phyloP scores from a whole-genome alignment of 257 asterid species.

The Lycium ferocissimum region DNA sequence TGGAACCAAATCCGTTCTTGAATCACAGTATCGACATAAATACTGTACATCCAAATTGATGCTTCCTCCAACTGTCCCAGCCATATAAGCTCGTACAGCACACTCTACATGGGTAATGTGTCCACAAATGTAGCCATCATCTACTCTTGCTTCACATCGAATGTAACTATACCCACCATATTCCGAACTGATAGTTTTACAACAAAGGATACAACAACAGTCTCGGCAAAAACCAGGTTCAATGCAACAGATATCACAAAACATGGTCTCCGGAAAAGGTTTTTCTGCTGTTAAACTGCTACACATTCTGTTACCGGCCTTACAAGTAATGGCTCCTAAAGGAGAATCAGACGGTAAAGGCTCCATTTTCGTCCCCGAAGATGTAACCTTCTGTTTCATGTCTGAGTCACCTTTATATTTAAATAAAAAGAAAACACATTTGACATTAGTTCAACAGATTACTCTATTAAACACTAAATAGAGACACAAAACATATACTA shows the following conservation, averaged over 20 bases:
- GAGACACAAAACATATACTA: neutral
- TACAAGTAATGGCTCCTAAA: slow-evolving; percentile 45
- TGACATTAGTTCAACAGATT: neutral
- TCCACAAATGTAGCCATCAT: slow-evolving; percentile 59
- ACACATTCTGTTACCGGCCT: slow-evolving; percentile 67
- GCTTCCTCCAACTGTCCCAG: slow-evolving; percentile 82
- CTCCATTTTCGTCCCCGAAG: slow-evolving; percentile 25
- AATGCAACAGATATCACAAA: slow-evolving; percentile 74
- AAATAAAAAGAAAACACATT: neutral
- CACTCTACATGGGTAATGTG: slow-evolving; percentile 79
- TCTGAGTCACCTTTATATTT: neutral
- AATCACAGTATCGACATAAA: slow-evolving; percentile 84
- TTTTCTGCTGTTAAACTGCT: slow-evolving; percentile 53
- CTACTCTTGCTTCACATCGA: slow-evolving; percentile 62
- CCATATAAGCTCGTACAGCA: slow-evolving; percentile 80
- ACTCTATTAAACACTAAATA: neutral
- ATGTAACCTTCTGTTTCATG: slow-evolving; percentile 29
- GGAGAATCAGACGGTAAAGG: slow-evolving; percentile 31
- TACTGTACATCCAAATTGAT: slow-evolving; percentile 82
- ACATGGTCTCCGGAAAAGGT: slow-evolving; percentile 47
- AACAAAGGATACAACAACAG: slow-evolving; percentile 84
- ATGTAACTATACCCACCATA: slow-evolving; percentile 51
- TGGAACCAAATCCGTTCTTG: slow-evolving; percentile 64
- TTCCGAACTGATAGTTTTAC: slow-evolving; percentile 47
- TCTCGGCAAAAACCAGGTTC: slow-evolving; percentile 77